Evolutionary conservation across 805 yeast species (phyloP).

Genomic region (Schwanniomyces yamadae): DNA sequence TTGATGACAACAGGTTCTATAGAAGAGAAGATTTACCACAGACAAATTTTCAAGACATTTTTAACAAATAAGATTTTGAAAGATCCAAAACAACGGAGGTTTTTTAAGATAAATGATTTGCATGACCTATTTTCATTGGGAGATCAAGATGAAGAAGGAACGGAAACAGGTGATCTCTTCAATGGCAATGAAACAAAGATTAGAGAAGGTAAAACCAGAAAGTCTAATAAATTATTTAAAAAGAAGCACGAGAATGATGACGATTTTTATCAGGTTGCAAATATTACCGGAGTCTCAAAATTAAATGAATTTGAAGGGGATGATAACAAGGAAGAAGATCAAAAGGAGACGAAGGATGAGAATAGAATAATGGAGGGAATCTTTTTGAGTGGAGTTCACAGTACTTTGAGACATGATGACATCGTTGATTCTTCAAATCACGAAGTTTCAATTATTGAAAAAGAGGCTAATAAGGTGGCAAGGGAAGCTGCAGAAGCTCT

Average conservation of each 20-base stretch:
- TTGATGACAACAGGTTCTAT: constrained; percentile 93
- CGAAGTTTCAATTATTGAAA: constrained; percentile 54
- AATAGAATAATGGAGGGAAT: constrained; percentile 71
- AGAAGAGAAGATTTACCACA: constrained; percentile 94
- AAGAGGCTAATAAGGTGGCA: constrained; percentile 60
- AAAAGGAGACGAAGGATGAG: constrained; percentile 44
- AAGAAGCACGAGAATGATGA: constrained; percentile 49
- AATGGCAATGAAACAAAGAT: constrained; percentile 44
- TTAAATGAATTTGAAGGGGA: constrained; percentile 58
- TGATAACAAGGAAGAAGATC: constrained; percentile 42
- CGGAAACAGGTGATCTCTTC: constrained; percentile 68
- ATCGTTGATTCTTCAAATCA: constrained; percentile 58
- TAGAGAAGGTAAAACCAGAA: constrained; percentile 32
- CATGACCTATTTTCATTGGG: constrained; percentile 88
- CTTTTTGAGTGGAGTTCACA: constrained; percentile 68
- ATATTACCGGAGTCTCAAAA: constrained; percentile 69
- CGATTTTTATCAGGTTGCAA: constrained; percentile 64
- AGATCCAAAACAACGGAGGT: constrained; percentile 92
- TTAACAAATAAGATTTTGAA: constrained; percentile 89
- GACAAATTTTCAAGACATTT: constrained; percentile 95
- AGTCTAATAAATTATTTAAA: constrained; percentile 26
- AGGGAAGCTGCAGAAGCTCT: constrained; percentile 54
- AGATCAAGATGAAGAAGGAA: constrained; percentile 63
- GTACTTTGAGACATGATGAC: constrained; percentile 76
- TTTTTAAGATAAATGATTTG: constrained; percentile 87